Base-by-base conservation (phyloP, 2,329 filamentous ascomycete species). In the Nannizziopsis barbatae region DNA sequence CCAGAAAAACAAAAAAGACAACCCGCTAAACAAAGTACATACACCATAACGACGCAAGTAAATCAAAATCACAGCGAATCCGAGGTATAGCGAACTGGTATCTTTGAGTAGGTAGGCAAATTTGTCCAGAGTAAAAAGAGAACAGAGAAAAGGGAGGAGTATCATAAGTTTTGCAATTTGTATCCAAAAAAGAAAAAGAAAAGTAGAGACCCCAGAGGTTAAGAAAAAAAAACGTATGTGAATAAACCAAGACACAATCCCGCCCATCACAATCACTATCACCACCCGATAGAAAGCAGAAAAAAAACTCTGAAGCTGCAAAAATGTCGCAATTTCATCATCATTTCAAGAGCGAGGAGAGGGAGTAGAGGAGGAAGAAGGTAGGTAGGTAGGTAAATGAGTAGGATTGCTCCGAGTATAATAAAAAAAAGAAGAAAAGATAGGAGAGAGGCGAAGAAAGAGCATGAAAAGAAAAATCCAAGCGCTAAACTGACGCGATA, bases 361-460 rank as follows among this genome's bases (percentile, higher is more conserved):
- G 5, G 31, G 38, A 15, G 44, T 37, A 47, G 18, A 43, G 22
- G 18, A 43, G 14, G 15, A 32, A n/a, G 32, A 18, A 17, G 22
- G 41, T 8, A 10, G 41, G 11, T n/a, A 18, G 22, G 17, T 36
- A 10, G 10, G 33, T 3, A 11, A 14, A 14, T 36, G 17, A 22
- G 30, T 17, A 32, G 46, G 46, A 44, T 43, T 38, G 40, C 46
- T 43, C 39, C 46, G 35, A 49, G 40, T 44, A 32, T 43, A 49
- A 27, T 42, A 49, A 49, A 48, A 18, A 42, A n/a, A 20, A 14
- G 15, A 17, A 42, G 14, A 17, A 52, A 46, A 39, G 39, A 27
- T 37, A 37, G 37, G 27, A 40, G 7, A 45, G 47, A 48, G 44
- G 47, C 42, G 54, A 53, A 52, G 52, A 53, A 57, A 47, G 53